Evolutionary conservation across 2,329 filamentous ascomycete species (phyloP).

Genomic region (Onygenales sp.): DNA sequence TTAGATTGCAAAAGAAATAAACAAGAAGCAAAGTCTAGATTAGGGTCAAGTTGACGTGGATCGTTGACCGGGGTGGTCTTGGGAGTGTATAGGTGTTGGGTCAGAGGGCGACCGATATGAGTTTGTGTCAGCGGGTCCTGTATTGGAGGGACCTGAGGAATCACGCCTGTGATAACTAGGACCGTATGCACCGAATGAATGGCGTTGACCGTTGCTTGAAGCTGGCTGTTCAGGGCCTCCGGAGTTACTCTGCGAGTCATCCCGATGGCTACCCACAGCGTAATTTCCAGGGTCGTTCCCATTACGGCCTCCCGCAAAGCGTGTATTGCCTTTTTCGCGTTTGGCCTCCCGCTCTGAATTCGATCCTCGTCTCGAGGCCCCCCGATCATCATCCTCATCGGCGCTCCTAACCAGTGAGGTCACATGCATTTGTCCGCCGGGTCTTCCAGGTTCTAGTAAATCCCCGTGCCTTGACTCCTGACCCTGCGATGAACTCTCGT

Average conservation of each 20-base stretch:
- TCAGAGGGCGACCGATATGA: background rate
- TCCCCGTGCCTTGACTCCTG: conserved; percentile 6
- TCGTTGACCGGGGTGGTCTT: background rate
- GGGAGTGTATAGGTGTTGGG: background rate
- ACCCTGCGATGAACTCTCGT: conserved; percentile 48
- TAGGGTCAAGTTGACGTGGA: background rate
- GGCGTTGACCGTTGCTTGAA: background rate
- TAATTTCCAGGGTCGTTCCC: background rate
- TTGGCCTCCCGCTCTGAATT: background rate
- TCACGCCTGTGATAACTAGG: background rate
- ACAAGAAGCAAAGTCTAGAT: background rate
- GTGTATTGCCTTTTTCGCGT: background rate
- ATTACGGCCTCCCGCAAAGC: background rate
- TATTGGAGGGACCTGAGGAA: background rate
- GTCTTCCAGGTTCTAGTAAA: conserved; percentile 1
- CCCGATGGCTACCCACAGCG: background rate
- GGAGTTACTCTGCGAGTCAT: background rate
- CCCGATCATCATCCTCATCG: background rate
- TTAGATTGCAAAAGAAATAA: background rate
- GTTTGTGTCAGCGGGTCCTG: background rate
- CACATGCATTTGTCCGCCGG: conserved; percentile 4
- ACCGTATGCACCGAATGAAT: background rate
- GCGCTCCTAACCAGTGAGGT: background rate
- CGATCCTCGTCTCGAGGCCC: background rate
- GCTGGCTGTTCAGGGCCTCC: background rate